Evolutionary conservation across 1,284 basidiomycete species (phyloP), one percentile per base, ranked within the genome.

Genomic region (Puccinia polysora): DNA sequence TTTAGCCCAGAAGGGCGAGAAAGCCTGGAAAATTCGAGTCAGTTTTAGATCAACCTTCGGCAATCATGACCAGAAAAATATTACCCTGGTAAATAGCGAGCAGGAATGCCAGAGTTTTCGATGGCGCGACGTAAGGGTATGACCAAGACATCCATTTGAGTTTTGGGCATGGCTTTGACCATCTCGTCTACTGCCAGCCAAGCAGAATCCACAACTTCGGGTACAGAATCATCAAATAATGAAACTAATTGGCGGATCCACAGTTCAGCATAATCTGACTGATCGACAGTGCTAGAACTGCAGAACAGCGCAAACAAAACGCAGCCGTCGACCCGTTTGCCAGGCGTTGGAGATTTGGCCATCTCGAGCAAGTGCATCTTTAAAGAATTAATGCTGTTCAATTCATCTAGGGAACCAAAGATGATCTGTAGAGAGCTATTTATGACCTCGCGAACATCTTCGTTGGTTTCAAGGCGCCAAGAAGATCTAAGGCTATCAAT

Each of bases 221-320:
- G 82, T 74, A 87, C 84, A 6, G 83, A 81, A 78, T 97, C 95
- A 76, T 95, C 94, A 73, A 97, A 84, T 3, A 91, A 82, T 0
- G 90, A 86, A 2, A 98, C 83, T 15, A 98, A 84, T 76, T 93
- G 90, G n/a, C 94, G 88, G 73, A 98, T 86, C 92, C 94, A 97
- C 80, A 97, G 93, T 70, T 93, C 83, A 18, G 89, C 86, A 80
- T 97, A 98, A 55, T 87, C 80, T 43, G 81, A 84, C 40, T 38
- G 38, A 58, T 65, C 62, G 36, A 45, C 30, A 23, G 38, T 64
- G 4, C 88, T 88, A 65, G 86, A 87, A 77, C 90, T 86, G 78
- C 90, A 95, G 82, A 96, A 91, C 0, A 85, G 82, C 4, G 85
- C 83, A 78, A 96, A 90, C 72, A 93, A 81, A 58, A 86, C 83